Evolutionary conservation across 768 basidiomycete species (phyloP), one percentile per base, ranked within the genome.

Genomic region (Trametes maxima): DNA sequence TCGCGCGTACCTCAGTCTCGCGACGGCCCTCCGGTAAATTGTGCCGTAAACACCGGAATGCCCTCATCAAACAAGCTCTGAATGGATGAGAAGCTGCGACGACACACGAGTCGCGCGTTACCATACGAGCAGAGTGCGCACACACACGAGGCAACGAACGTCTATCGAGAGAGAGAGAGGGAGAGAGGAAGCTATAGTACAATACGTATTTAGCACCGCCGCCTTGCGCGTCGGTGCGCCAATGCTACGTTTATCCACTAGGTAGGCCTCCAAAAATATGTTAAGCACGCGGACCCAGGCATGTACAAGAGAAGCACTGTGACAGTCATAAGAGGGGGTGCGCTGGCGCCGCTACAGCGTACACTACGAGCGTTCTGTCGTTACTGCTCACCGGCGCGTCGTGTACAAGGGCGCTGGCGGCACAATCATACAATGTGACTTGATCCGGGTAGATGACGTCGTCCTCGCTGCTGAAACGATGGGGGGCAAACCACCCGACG

Each of bases 331-430:
- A 40, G 44, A n/a, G 44, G 44, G 16, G 19, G 17, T 3, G 14
- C 14, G 3, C 40, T 11, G n/a, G 47, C 5, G 19, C 5, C 21
- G 14, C 28, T 33, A 17, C 47, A 49, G 47, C 28, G 25, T 33
- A 46, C 45, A 46, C n/a, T 13, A 57, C 46, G 55, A 57, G 43
- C 55, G 55, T 57, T 57, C 55, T 57, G 55, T 57, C 55, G 46
- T 57, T 14, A 21, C 21, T 22, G 21, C n/a, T 44, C 43, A n/a
- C 21, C 43, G 43, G 17, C 17, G 43, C 28, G 28, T 33, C 28
- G 28, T 33, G 28, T 33, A 33, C 28, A 33, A 33, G 28, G 28
- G 28, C 28, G 28, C 28, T 33, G 28, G 28, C 28, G 28, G 8
- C 39, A 24, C 28, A 17, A 21, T 46, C 54, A 28, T 45, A 55